Conservation (phyloP, 371 early-diverging fungal genomes). For the Entomophthora muscae region DNA sequence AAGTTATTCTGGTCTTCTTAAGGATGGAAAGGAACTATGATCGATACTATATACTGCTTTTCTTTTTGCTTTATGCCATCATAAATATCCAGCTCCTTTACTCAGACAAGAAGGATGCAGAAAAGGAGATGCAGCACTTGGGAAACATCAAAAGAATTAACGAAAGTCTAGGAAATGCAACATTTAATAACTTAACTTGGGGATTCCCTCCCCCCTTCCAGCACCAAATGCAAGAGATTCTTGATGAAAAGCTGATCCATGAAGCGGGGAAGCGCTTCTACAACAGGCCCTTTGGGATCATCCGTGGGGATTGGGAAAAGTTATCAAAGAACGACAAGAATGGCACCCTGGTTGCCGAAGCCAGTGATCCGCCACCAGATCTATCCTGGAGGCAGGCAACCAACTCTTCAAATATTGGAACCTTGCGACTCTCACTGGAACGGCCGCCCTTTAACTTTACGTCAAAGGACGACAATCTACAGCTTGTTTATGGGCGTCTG, state of each 20-base stretch:
- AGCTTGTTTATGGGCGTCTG: conserved; percentile 2
- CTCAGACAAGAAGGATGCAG: not conserved
- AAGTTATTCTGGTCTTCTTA: not conserved
- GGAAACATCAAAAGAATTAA: not conserved
- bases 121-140: not conserved
- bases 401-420: not conserved
- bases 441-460: not conserved
- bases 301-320: conserved; percentile 3
- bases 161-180: not conserved
- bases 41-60: not conserved
- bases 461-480: not conserved
- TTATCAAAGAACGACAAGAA: not conserved
- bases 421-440: not conserved
- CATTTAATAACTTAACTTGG: not conserved
- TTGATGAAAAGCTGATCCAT: not conserved
- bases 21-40: not conserved
- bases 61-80: not conserved
- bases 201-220: not conserved
- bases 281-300: not conserved
- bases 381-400: not conserved
- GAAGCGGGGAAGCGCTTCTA: not conserved
- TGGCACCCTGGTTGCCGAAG: not conserved
- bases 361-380: not conserved
- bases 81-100: not conserved
- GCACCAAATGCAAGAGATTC: not conserved